phyloP scores from a whole-genome alignment of 2,329 filamentous ascomycete species.

The Penicillium sp. region DNA sequence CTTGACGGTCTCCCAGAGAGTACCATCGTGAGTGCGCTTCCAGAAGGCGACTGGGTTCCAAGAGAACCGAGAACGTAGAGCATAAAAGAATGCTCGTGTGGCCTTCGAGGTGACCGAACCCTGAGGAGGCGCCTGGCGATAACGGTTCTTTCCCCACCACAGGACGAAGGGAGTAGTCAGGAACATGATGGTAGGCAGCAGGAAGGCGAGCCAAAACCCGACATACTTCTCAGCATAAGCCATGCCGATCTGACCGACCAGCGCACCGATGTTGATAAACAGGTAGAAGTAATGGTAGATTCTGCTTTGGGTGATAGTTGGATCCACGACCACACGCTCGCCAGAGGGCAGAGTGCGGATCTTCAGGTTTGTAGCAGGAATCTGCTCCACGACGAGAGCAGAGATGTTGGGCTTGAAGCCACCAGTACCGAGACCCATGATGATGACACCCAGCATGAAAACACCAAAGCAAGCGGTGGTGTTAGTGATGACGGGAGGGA shows the following conservation, averaged over 20 bases:
- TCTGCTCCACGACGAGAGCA: conserved; percentile 65
- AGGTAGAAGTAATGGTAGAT: conserved; percentile 68
- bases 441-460: conserved; percentile 59
- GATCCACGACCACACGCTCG: conserved; percentile 65
- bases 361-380: conserved; percentile 54
- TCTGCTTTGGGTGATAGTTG: conserved; percentile 62
- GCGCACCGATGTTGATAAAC: conserved; percentile 63
- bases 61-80: conserved; percentile 59
- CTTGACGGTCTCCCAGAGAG: conserved; percentile 13
- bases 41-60: conserved; percentile 50
- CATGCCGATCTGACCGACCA: conserved; percentile 59
- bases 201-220: conserved; percentile 58
- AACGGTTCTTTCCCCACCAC: conserved; percentile 56
- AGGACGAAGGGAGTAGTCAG: conserved; percentile 58
- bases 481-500: conserved; percentile 58
- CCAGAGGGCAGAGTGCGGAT: conserved; percentile 53
- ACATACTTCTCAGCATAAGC: conserved; percentile 71
- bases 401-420: conserved; percentile 79
- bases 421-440: conserved; percentile 68
- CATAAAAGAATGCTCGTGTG: conserved; percentile 55
- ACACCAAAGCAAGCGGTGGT: conserved; percentile 55
- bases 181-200: conserved; percentile 63
- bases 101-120: conserved; percentile 69
- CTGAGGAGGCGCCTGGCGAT: conserved; percentile 61
- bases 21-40: conserved; percentile 16